Evolutionary conservation across 352 stramenopile species (phyloP), one percentile per base, ranked within the genome.

Genomic region (Blastocystis sp.): DNA sequence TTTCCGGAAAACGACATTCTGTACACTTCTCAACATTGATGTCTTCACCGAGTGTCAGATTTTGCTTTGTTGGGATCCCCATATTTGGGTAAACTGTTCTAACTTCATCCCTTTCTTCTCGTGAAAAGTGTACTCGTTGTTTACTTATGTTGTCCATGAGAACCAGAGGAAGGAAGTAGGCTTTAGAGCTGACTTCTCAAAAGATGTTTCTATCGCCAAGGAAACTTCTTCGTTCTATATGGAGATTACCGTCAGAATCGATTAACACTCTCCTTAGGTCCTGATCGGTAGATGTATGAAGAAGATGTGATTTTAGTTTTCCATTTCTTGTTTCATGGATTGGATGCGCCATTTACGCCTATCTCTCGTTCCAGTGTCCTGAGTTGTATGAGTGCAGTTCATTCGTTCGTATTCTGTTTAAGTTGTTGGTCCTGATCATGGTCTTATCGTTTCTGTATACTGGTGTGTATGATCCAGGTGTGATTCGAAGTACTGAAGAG

Each of bases 221-320:
- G 71, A 21, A 29, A 65, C 49, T 83, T 83, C 51, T 83, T 66
- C 27, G 65, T 83, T 54, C 24, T 83, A 19, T 83, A 37, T 35
- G 71, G 71, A 27, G 71, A 83, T 24, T 43, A 83, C 27, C 49
- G 24, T 14, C 37, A 46, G 51, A 83, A 83, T 7, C 6, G 16
- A 42, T 12, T 32, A 9, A 69, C 59, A n/a, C 14, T 69, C 12
- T 21, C 59, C 12, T 43, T 78, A 21, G 66, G 66, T n/a, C 66
- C 66, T 11, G 66, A 78, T 29, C 29, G 66, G 66, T 78, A 16
- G 54, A 51, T 29, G 12, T 59, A 12, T 32, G 12, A 35, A 12
- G 54, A 7, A 19, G 1, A 21, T 37, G 37, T 78, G 32, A 78
- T 12, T 59, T 37, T 39, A 58, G 66, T 6, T 35, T 59, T 35